Conservation (phyloP, 2,329 filamentous ascomycete genomes). For the Dothideomycetes sp. region DNA sequence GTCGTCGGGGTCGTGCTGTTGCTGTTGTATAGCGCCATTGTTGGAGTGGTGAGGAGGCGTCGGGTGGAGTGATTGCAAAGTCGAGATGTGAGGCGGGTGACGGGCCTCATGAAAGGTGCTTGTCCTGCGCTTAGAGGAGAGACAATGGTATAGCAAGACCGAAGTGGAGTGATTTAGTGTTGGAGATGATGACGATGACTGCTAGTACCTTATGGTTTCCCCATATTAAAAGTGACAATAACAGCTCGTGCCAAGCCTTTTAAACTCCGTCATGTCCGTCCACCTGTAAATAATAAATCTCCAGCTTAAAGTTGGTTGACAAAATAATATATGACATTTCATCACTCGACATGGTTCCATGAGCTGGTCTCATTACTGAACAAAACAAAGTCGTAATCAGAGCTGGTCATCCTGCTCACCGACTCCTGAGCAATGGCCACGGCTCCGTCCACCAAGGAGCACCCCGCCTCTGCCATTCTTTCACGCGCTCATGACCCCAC, state of each 20-base stretch:
- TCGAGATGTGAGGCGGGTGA: neutral
- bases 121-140: no score
- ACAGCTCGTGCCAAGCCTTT: neutral
- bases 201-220: neutral
- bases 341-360: no score
- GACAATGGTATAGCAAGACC: no score
- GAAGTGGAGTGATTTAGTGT: neutral
- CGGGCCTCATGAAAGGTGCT: no score
- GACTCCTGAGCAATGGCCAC: neutral
- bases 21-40: slow-evolving; percentile 4
- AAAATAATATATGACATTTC: no score
- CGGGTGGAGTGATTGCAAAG: neutral
- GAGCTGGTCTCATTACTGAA: neutral
- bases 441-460: slow-evolving; percentile 10
- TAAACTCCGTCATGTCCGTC: neutral
- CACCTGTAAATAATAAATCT: neutral
- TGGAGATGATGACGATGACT: neutral
- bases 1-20: neutral
- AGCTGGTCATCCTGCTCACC: neutral
- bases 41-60: neutral
- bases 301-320: no score
- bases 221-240: no score
- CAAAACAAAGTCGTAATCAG: neutral
- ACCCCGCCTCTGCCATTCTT: slow-evolving; percentile 49
- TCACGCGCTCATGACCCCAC: slow-evolving; percentile 67